A percentile compares a stretch with the other conserved stretches of the same genome.
These are phyloP conservation scores for Fusarium sarcochroum DNA, from an alignment of 2,329 filamentous ascomycete genomes.

Conservation along the genomic window DNA sequence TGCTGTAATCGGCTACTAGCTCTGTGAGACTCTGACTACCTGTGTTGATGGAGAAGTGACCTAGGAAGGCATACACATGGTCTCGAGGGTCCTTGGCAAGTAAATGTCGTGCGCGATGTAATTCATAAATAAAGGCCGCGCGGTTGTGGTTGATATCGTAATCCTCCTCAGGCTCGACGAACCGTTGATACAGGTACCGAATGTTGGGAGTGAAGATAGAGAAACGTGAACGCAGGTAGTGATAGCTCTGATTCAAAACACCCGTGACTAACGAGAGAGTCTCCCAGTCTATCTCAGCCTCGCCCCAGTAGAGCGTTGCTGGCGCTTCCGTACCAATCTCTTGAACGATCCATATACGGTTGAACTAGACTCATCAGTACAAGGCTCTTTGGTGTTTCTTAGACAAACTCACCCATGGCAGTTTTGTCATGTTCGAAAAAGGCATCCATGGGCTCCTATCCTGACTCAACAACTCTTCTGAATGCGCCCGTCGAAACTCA, in stretches of 20 bases:
- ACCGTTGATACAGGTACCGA: constrained; percentile 51
- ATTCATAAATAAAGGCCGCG: constrained; percentile 54
- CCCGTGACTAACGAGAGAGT: constrained; percentile 50
- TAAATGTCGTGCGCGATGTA: constrained; percentile 54
- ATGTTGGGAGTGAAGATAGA: constrained; percentile 52
- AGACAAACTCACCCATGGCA: constrained; percentile 51
- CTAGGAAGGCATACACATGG: constrained; percentile 55
- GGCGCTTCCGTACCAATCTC: constrained; percentile 54
- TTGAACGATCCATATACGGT: constrained; percentile 56
- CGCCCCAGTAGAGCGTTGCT: constrained; percentile 54
- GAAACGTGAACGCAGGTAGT: constrained; percentile 51
- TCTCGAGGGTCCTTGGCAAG: constrained; percentile 53
- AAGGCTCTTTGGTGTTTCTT: background rate
- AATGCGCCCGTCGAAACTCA: constrained; percentile 49
- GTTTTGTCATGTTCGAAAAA: constrained; percentile 51
- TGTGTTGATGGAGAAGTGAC: constrained; percentile 52
- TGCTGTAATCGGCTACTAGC: constrained; percentile 51
- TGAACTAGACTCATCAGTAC: constrained; percentile 48
- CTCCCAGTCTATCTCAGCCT: constrained; percentile 52
- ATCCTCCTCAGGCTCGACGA: constrained; percentile 51
- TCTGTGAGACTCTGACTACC: constrained; percentile 43
- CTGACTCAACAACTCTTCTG: constrained; percentile 50
- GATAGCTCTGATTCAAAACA: constrained; percentile 53
- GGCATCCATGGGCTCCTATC: constrained; percentile 50
- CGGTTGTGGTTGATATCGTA: constrained; percentile 51